Percentiles rank a stretch among this genome's conserved stretches.
phyloP scores from a whole-genome alignment of 1,284 basidiomycete species.

The Porphyrellus sp. region DNA sequence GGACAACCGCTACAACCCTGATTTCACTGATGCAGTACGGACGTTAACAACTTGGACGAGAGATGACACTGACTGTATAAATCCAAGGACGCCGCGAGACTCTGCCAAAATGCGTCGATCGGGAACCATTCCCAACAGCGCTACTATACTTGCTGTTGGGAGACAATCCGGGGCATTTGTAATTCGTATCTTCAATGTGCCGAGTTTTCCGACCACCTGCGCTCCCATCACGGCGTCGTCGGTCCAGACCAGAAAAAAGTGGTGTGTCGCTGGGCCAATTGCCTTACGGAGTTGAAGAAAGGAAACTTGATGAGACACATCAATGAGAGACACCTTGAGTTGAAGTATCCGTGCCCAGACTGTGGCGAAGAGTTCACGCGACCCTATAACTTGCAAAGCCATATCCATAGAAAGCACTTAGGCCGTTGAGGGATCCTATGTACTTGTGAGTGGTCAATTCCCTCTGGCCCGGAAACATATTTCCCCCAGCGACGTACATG shows the following conservation, averaged over 20 bases:
- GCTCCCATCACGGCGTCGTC: conserved; percentile 17
- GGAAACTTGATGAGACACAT: conserved; percentile 33
- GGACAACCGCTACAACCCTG: background rate
- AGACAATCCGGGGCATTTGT: conserved; percentile 1
- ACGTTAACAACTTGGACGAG: background rate
- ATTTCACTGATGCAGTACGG: conserved; percentile 23
- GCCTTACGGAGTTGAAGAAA: conserved; percentile 24
- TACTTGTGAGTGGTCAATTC: conserved; percentile 12
- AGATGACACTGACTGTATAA: conserved; percentile 2
- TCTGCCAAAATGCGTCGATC: background rate
- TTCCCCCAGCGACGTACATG: background rate
- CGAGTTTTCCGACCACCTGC: conserved; percentile 15
- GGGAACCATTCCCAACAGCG: conserved; percentile 2
- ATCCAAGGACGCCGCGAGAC: conserved; percentile 9
- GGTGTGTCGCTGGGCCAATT: conserved; percentile 21
- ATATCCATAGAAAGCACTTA: conserved; percentile 12
- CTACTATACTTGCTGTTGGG: conserved; percentile 20
- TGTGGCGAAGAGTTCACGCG: conserved; percentile 31
- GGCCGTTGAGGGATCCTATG: background rate
- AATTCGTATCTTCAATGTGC: background rate
- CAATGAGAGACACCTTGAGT: conserved; percentile 27
- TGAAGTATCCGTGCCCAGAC: conserved; percentile 15
- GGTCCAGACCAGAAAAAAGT: conserved; percentile 17
- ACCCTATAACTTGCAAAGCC: conserved; percentile 19
- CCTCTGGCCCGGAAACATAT: background rate